Conservation (phyloP, 2,329 filamentous ascomycete species). For the Emmonsiellopsis sp. region DNA sequence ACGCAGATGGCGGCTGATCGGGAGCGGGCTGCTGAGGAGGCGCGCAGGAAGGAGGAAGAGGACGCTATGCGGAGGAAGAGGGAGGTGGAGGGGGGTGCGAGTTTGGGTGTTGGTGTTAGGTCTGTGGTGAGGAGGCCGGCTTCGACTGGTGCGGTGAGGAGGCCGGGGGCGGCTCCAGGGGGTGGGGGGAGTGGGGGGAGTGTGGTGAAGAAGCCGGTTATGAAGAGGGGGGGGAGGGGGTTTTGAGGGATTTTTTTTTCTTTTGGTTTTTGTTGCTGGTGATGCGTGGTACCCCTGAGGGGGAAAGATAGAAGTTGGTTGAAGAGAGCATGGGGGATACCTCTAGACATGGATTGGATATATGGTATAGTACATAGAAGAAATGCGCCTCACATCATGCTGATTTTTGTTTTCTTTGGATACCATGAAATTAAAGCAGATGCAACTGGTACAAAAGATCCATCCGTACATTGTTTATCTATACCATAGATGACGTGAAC, state of each 20-base stretch:
- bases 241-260: slow-evolving; percentile 5
- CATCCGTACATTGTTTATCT: no score
- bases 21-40: slow-evolving; percentile 39
- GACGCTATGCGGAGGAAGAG: slow-evolving; percentile 25
- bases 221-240: slow-evolving; percentile 26
- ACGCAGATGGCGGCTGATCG: slow-evolving; percentile 84
- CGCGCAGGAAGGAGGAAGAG: slow-evolving; percentile 30
- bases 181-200: slow-evolving; percentile 22
- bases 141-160: slow-evolving; percentile 17
- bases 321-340: no score
- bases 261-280: not conserved
- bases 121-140: slow-evolving; percentile 28
- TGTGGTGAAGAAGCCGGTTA: slow-evolving; percentile 32
- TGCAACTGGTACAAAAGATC: no score
- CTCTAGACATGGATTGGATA: no score
- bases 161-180: slow-evolving; percentile 22
- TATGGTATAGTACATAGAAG: no score
- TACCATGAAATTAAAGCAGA: no score
- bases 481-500: no score
- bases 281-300: not conserved
- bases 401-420: no score
- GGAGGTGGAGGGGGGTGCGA: slow-evolving; percentile 27
- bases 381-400: no score
- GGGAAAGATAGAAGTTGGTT: no score
- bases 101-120: slow-evolving; percentile 7